Percentiles rank a stretch among this genome's conserved stretches.
Conservation (phyloP, 805 yeast genomes). For the Cyberlindnera bimundalis region DNA sequence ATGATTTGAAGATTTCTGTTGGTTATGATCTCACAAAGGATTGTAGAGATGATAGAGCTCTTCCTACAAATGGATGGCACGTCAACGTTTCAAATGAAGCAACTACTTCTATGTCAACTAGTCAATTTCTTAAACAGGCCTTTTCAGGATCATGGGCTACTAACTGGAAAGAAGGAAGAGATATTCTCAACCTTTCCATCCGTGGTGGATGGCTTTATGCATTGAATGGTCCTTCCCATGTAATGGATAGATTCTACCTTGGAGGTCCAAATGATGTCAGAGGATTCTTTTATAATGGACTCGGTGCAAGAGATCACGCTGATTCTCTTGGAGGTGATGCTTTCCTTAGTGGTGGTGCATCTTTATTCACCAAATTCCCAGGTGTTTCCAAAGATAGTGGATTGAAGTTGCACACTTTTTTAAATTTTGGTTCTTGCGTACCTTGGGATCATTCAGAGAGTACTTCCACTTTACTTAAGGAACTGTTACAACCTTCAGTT, state of each 20-base stretch:
- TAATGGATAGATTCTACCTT: conserved; percentile 76
- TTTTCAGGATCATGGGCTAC: conserved; percentile 33
- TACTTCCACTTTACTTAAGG: conserved; percentile 23
- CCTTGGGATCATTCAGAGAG: conserved; percentile 32
- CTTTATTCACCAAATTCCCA: conserved; percentile 62
- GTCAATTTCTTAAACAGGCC: conserved; percentile 35
- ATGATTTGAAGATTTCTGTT: conserved; percentile 55
- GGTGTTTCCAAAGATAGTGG: conserved; percentile 43
- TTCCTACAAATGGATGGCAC: conserved; percentile 44
- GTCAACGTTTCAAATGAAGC: conserved; percentile 42
- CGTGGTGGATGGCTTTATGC: conserved; percentile 56
- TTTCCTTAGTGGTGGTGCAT: conserved; percentile 52
- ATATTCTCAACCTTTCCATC: conserved; percentile 48
- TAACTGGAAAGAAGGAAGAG: conserved; percentile 28
- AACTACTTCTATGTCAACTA: conserved; percentile 27
- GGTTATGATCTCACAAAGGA: conserved; percentile 40
- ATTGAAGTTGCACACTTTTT: conserved; percentile 58
- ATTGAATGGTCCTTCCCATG: conserved; percentile 39
- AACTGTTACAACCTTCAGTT: conserved; percentile 42
- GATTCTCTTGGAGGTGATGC: conserved; percentile 69
- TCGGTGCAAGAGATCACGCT: conserved; percentile 56
- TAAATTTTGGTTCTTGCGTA: conserved; percentile 61
- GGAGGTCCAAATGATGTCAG: conserved; percentile 77
- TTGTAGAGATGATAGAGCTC: conserved; percentile 36
- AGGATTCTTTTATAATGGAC: conserved; percentile 63